Base-by-base conservation (phyloP, 345 rosid genomes). In the Cardamine occulta region DNA sequence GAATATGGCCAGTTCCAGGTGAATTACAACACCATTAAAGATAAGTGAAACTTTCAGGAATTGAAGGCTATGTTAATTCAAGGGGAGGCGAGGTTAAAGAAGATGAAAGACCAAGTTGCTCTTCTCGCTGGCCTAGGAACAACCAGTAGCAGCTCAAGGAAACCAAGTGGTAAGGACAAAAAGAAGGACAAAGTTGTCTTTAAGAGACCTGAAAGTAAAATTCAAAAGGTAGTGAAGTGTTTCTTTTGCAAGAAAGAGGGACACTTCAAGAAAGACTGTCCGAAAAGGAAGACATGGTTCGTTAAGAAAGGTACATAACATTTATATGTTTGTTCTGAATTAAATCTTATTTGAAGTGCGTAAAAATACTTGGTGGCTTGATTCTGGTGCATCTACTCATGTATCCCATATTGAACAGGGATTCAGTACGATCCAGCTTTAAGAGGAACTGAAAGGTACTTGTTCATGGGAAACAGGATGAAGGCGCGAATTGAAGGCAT, bases 301-400 rank as follows among this genome's bases (percentile, higher is more conserved):
- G 53, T 42, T 0, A 63, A 63, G 54, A 63, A 42, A 34, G 15
- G 19, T 40, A 23, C 8, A 42, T 14, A 23, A 21, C 15, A 63
- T 40, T 63, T 40, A 44, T 44, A 44, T 42, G 52, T 63, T 63
- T 63, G n/a, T 6, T 63, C 8, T 42, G 34, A 63, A 42, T 2
- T 63, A 12, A 63, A 63, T 6, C 34, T 63, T 63, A 1, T n/a
- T 63, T n/a, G 31, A 45, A 63, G 52, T 63, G 68, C 68, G 53
- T 62, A 21, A 1, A 21, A 23, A 63, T 63, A 63, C 68, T 63
- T 63, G 53, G 53, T 63, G 68, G 68, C 26, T 63, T 21, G 52
- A 63, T 63, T 63, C 34, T 23, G 21, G 53, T 63, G 53, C 52
- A 21, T 21, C 34, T 63, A 63, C 67, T 39, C 9, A 62, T 62